Base-by-base conservation (phyloP, 352 stramenopile genomes). In the Globisporangium apiculatum region DNA sequence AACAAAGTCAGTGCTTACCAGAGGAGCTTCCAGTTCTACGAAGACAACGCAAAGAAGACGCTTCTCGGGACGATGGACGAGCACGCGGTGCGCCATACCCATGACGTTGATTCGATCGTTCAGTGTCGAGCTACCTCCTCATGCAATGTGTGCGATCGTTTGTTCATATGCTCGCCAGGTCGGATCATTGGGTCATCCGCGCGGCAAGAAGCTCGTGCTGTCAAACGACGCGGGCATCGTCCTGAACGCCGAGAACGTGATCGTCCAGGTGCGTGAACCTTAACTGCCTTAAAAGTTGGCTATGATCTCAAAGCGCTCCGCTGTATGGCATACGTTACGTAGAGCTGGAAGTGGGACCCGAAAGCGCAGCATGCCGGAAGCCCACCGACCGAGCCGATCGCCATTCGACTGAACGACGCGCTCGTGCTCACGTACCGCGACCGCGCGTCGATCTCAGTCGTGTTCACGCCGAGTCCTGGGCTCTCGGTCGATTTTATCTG, bases 1-100 rank as follows among this genome's bases (percentile, higher is more conserved):
- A 90, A 80, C 68, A 84, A 77, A 53, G 76, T 90, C 42, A 92
- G 75, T 54, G 66, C 68, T 15, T 85, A 86, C 49, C 82, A 90
- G 60, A 59, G 69, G 11, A 69, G 63, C 37, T 84, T 80, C 52
- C 76, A 87, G 62, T 89, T 87, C 53, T 91, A 87, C 45, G 75
- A 78, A 62, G 75, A 89, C 59, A 86, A 86, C 51, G 57, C 61
- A 12, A 76, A 68, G 45, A 81, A 76, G 35, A 76, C 71, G 31
- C 65, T 89, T 31, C 61, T 91, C 8, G 73, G 65, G 36, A 86
- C 73, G 12, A 45, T 91, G n/a, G 76, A 89, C 53, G 75, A 91
- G 48, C 78, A 91, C 50, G 81, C 79, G 36, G 81, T 89, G 54
- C 38, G 75, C 49, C 35, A 31, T 31, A 31, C 24, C 24, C 24